phyloP scores from a whole-genome alignment of 768 basidiomycete genomes.

The Tulasnella sp. region DNA sequence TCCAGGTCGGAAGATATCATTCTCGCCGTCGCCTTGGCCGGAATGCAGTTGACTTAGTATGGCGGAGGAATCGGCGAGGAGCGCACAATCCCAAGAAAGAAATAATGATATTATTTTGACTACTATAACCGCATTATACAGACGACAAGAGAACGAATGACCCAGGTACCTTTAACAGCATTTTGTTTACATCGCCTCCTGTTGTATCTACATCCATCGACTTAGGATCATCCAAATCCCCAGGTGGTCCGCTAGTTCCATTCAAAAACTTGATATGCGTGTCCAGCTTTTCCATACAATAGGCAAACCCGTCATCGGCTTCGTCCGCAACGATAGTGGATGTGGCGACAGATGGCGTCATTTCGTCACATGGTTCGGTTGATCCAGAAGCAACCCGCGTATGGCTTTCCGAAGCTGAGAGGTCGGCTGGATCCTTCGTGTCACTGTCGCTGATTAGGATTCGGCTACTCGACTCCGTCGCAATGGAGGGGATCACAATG shows the following conservation, averaged over 20 bases:
- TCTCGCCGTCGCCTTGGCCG: background rate
- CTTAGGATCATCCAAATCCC: background rate
- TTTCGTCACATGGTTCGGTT: background rate
- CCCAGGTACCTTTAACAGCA: background rate
- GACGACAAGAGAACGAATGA: background rate
- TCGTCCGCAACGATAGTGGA: background rate
- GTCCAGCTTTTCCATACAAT: background rate
- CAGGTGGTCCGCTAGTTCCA: background rate
- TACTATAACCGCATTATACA: background rate
- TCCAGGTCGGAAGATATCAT: constrained; percentile 43
- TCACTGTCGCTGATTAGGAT: background rate
- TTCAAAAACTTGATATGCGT: background rate
- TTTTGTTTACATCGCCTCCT: background rate
- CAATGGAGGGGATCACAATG: background rate
- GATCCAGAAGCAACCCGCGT: background rate
- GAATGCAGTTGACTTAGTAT: background rate
- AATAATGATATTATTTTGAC: background rate
- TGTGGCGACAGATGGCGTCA: background rate
- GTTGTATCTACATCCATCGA: background rate
- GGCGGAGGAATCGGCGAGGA: no score
- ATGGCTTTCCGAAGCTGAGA: background rate
- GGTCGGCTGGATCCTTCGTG: background rate
- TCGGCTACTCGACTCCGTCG: background rate
- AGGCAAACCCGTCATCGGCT: background rate
- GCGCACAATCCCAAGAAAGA: background rate